These are phyloP conservation scores for Debaryomyces sp. DNA, from an alignment of 1,139 yeast species.

Conservation along the genomic window DNA sequence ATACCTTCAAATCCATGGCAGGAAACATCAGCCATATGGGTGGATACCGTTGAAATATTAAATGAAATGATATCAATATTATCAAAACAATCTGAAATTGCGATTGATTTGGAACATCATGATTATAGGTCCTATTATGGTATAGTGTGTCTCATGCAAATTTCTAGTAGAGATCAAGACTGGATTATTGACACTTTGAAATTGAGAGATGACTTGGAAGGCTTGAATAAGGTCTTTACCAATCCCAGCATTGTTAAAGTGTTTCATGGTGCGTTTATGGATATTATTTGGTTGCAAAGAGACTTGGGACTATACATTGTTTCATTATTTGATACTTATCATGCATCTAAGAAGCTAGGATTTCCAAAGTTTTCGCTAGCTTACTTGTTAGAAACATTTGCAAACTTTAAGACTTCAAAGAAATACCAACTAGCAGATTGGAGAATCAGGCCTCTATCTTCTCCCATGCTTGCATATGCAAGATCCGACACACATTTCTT, in stretches of 20 bases:
- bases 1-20: constrained; percentile 68
- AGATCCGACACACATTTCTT: constrained; percentile 94
- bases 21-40: constrained; percentile 65
- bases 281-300: constrained; percentile 94
- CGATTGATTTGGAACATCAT: constrained; percentile 97
- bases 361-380: constrained; percentile 86
- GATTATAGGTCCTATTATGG: constrained; percentile 91
- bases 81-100: constrained; percentile 60
- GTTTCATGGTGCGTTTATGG: constrained; percentile 97
- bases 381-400: constrained; percentile 76
- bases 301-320: constrained; percentile 93
- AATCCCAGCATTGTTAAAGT: constrained; percentile 83
- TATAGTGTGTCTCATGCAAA: constrained; percentile 90
- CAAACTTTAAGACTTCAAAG: constrained; percentile 85
- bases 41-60: constrained; percentile 60
- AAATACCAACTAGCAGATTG: constrained; percentile 97
- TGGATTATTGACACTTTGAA: constrained; percentile 82
- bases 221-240: constrained; percentile 74
- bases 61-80: constrained; percentile 58
- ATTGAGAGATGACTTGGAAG: constrained; percentile 70
- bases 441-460: constrained; percentile 85
- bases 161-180: constrained; percentile 77
- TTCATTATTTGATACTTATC: constrained; percentile 88
- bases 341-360: constrained; percentile 79
- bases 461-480: constrained; percentile 83